Evolutionary conservation across 768 basidiomycete species (phyloP).

Genomic region (Tulasnella sp.): DNA sequence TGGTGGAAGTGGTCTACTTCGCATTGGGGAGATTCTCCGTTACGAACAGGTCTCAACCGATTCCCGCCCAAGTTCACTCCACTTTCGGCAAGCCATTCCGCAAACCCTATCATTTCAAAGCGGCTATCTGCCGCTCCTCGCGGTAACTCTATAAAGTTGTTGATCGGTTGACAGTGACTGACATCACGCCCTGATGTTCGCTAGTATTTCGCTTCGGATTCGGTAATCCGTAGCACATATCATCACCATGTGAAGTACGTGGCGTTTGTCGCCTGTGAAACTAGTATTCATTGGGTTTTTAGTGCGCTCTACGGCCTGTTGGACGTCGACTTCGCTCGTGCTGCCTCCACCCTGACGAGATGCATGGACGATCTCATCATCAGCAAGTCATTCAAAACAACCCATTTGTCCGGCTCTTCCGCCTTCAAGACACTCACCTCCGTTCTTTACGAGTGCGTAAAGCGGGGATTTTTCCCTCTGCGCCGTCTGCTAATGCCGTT

Average conservation of each 20-base stretch:
- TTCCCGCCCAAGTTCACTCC: background rate
- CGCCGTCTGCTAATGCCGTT: background rate
- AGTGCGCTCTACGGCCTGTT: slow-evolving; percentile 20
- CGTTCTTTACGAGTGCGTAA: background rate
- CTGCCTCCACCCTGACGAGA: background rate
- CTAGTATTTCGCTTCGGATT: slow-evolving; percentile 59
- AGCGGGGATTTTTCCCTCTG: too few relatives aligned
- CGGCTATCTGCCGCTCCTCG: background rate
- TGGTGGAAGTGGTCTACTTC: slow-evolving; percentile 4
- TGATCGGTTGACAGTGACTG: background rate
- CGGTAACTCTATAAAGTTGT: background rate
- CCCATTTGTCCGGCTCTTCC: background rate
- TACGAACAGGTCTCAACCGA: background rate
- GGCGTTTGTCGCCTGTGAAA: background rate
- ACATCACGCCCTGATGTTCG: background rate
- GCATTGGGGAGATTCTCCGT: background rate
- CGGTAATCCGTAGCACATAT: slow-evolving; percentile 30
- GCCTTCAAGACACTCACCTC: background rate
- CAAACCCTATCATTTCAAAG: background rate
- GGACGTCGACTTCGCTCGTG: slow-evolving; percentile 5
- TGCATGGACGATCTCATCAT: background rate
- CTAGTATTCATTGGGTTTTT: background rate
- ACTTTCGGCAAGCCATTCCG: background rate
- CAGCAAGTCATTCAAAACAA: background rate
- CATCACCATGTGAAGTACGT: slow-evolving; percentile 20